Percentiles rank a stretch among this genome's conserved stretches.
Evolutionary conservation across 192 early-diverging fungal genomes (phyloP).

Genomic region (Nowakowskiella sp.): DNA sequence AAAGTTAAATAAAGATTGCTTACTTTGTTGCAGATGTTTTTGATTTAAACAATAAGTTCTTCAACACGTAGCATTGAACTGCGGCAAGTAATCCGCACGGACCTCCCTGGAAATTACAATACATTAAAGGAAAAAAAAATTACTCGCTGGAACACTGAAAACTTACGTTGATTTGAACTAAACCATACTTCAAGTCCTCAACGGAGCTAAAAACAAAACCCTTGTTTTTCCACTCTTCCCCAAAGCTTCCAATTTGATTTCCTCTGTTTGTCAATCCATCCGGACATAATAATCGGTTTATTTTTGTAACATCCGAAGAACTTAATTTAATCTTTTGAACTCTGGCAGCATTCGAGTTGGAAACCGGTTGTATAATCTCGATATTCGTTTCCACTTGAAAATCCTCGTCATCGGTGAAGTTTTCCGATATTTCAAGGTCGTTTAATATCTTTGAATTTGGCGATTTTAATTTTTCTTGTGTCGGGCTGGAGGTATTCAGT

Average conservation of each 20-base stretch:
- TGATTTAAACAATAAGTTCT: conserved; percentile 26
- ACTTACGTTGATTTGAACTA: conserved; percentile 39
- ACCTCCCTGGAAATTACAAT: conserved; percentile 26
- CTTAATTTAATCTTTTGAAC: background rate
- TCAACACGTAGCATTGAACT: conserved; percentile 37
- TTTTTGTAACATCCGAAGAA: background rate
- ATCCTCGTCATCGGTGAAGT: background rate
- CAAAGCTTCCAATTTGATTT: conserved; percentile 7
- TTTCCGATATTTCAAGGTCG: no score
- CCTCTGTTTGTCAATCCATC: background rate
- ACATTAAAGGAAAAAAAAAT: background rate
- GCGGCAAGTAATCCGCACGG: conserved; percentile 46
- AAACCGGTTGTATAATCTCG: background rate
- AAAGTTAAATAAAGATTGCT: background rate
- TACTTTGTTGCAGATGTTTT: conserved; percentile 15
- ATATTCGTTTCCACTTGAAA: background rate
- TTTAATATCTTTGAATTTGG: no score
- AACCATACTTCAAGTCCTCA: conserved; percentile 29
- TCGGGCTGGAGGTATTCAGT: no score
- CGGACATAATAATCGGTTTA: background rate
- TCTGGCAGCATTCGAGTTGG: background rate
- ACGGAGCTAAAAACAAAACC: conserved; percentile 26
- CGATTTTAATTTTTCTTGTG: no score
- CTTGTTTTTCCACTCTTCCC: conserved; percentile 36
- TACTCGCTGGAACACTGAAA: background rate